Base-by-base conservation (phyloP, 75 land plant genomes). In the Sequoia sempervirens region DNA sequence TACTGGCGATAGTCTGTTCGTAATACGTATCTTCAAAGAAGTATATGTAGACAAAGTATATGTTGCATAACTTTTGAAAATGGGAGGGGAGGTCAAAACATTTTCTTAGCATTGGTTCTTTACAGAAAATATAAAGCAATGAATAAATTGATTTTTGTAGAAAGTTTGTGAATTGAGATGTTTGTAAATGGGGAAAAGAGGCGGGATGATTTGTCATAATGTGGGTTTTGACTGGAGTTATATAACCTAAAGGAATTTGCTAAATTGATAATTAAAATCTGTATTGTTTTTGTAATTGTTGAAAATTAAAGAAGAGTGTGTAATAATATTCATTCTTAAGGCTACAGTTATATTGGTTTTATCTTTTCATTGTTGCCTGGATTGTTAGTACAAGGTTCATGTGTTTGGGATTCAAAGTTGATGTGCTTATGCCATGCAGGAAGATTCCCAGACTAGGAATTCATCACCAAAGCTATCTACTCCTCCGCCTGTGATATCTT, bases 401-500 rank as follows among this genome's bases (percentile, higher is more conserved):
- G 30, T 47, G n/a, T 45, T 78, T 78, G 30, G 13, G 47, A 45
- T 78, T 78, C 12, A 47, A 78, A 5, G 28, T 45, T 23, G 80
- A 43, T 78, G 30, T 78, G 30, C 32, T 78, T 45, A 81, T 64
- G 17, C 54, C 20, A 7, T 81, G 89, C 92, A 91, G 90, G 92
- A 85, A 56, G 90, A 91, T 52, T 66, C 28, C 52, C 81, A 15
- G 32, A 45, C 26, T 45, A 78, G 46, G 50, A 47, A 23, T 78
- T 43, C 80, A 73, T 87, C 91, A 50, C 81, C 92, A 10, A 81
- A 85, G 56, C 26, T 86, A 50, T 50, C 83, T 45, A 89, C 88
- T 32, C 88, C 95, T 40, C 86, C 93, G n/a, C 84, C 94, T 12
- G 78, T 84, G 40, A 52, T 89, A 81, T 88, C 91, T 78, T 83